These are phyloP conservation scores for Brassica nigra DNA, from an alignment of 345 rosid species.

Conservation along the genomic window DNA sequence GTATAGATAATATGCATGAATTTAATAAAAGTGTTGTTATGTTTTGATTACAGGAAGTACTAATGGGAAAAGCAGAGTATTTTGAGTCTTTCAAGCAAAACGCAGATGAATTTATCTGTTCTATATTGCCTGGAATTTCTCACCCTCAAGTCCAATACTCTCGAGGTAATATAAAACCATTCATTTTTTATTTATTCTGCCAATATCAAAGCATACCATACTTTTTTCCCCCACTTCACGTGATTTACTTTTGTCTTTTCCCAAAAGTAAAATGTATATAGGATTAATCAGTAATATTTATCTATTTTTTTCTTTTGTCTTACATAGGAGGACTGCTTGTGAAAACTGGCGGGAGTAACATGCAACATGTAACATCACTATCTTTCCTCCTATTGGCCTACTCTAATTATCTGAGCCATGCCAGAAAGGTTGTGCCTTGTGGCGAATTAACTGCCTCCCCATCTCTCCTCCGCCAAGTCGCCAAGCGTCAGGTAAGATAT, in stretches of 20 bases:
- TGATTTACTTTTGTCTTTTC: conserved; percentile 37
- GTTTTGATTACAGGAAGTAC: conserved; percentile 66
- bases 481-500: conserved; percentile 57
- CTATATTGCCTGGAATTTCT: conserved; percentile 86
- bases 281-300: neutral
- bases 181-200: neutral
- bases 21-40: conserved; percentile 26
- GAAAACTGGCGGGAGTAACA: conserved; percentile 91
- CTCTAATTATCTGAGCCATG: conserved; percentile 78
- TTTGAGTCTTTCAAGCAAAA: conserved; percentile 85
- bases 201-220: conserved; percentile 10
- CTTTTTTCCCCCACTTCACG: conserved; percentile 28
- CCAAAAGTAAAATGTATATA: neutral
- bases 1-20: neutral
- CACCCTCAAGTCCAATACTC: conserved; percentile 95
- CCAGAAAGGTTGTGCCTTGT: conserved; percentile 61
- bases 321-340: conserved; percentile 76
- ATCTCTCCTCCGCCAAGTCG: conserved; percentile 58
- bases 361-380: conserved; percentile 93
- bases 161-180: conserved; percentile 59
- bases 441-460: conserved; percentile 60
- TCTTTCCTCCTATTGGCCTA: conserved; percentile 84
- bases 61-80: conserved; percentile 91
- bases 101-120: conserved; percentile 90
- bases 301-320: neutral